phyloP scores from a whole-genome alignment of 2,329 filamentous ascomycete genomes.

The Pseudocercospora eumusae region DNA sequence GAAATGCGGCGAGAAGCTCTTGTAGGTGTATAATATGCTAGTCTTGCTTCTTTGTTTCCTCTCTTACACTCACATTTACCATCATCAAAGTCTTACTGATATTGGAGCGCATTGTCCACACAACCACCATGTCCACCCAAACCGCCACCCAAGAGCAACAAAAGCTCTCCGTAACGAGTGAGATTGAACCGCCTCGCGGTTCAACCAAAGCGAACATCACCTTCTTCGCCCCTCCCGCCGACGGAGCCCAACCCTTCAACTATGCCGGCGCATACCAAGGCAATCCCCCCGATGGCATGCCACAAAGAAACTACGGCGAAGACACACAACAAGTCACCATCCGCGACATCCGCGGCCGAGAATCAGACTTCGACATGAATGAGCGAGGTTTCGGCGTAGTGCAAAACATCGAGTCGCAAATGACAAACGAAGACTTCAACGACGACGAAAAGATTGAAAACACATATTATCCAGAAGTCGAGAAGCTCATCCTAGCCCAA shows the following conservation, averaged over 20 bases:
- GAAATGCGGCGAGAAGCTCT: conserved; percentile 16
- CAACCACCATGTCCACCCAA: conserved; percentile 27
- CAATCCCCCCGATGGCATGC: conserved; percentile 59
- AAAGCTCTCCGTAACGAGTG: conserved; percentile 31
- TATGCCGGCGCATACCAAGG: conserved; percentile 53
- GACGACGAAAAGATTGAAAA: conserved; percentile 68
- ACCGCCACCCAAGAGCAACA: conserved; percentile 32
- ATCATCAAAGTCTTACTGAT: neutral
- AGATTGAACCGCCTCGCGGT: conserved; percentile 55
- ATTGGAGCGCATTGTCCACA: neutral
- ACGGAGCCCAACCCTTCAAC: conserved; percentile 60
- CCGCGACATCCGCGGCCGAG: conserved; percentile 71
- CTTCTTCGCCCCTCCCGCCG: conserved; percentile 64
- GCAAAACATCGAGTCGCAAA: conserved; percentile 51
- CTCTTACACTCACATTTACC: neutral
- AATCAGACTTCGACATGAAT: conserved; percentile 67
- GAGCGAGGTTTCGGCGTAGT: conserved; percentile 73
- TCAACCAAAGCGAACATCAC: conserved; percentile 63
- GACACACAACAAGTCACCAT: conserved; percentile 58
- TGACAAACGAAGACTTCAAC: conserved; percentile 57
- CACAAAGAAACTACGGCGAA: conserved; percentile 65
- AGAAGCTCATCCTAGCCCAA: conserved; percentile 66
- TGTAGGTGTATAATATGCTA: conserved; percentile 9
- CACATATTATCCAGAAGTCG: conserved; percentile 84
- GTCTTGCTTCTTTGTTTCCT: neutral